Evolutionary conservation across 768 basidiomycete genomes (phyloP), one percentile per base, ranked within the genome.

Genomic region (Kwoniella dendrophila): DNA sequence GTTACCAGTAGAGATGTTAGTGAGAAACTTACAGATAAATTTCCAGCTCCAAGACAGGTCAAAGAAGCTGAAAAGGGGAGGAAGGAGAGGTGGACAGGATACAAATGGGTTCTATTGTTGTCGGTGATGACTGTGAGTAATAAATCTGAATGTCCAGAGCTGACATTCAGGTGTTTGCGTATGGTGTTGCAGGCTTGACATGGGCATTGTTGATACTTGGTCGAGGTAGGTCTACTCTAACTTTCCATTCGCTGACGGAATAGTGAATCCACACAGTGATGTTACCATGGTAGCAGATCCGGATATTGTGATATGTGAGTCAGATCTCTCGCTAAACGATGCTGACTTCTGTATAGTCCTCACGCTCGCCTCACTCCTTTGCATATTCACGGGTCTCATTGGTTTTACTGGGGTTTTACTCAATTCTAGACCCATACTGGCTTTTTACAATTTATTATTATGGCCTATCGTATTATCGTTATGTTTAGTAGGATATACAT

Each of bases 361-460:
- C 70, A 87, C 86, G 3, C 77, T 88, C 52, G 80, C 86, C 2
- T 82, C 84, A n/a, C 80, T 83, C 18, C 80, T 86, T 63, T 79
- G 86, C 53, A 71, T 88, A 59, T 81, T 87, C 64, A 83, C 85
- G 14, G 81, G 86, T 26, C 78, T 88, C 52, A 75, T 87, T 30
- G 89, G 88, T 5, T 73, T 86, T 50, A 82, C 83, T 20, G 87
- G 87, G 20, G 80, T 83, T 0, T 75, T 89, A 62, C 82, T 89
- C 63, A 85, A 88, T 74, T 87, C 87, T 18, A 85, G 87, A 4
- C 85, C 86, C 0, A 82, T 88, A 60, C 82, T 89, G 59, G 86
- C 87, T 0, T 79, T 86, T 55, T 89, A 89, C 80, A 81, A 84
- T 24, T 76, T 89, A 48, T 82, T 89, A 14, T 83, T 90, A 50